Evolutionary conservation across 805 yeast genomes (phyloP), one percentile per base, ranked within the genome.

Genomic region (Lipomyces yamanashiensis): DNA sequence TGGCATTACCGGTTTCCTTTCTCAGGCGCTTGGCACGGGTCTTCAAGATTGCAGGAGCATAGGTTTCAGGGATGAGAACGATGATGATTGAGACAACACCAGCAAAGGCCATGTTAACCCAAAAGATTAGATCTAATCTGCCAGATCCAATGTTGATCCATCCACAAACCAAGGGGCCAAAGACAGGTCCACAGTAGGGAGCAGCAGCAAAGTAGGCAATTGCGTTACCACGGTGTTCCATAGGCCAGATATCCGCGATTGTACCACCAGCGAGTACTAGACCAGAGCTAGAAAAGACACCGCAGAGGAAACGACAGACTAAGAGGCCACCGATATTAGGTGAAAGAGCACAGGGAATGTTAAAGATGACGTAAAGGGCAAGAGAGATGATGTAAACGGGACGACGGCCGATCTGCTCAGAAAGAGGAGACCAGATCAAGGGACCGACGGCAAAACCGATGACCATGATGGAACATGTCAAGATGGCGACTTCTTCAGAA

Each of bases 91-190:
- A 88, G 86, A 88, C 86, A 3, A 84, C 83, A 67, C 97, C 97
- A 1, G 95, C 89, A 77, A 92, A 90, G 3, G 92, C 96, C 90
- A 92, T 84, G 74, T 91, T 92, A 61, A 90, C 92, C 97, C 97
- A 92, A 67, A 89, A 84, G 73, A 92, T 83, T 44, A 90, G 74
- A 52, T 87, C 92, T 72, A 85, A 69, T 39, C 79, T 70, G 17
- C 81, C 82, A n/a, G 93, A 82, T 64, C 86, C 84, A 55, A 88
- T 86, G 62, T 87, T 82, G 72, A 92, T 86, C 79, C 91, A 92
- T 45, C 97, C 97, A 72, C 90, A 89, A 43, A 90, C 91, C 59
- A 92, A 77, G 2, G 96, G 96, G 41, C 97, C 97, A 54, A 91
- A 77, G 44, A 90, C 96, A 1, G 97, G 97, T 57, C 97, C 97